Conservation (phyloP, 768 basidiomycete genomes). For the Russula compacta region DNA sequence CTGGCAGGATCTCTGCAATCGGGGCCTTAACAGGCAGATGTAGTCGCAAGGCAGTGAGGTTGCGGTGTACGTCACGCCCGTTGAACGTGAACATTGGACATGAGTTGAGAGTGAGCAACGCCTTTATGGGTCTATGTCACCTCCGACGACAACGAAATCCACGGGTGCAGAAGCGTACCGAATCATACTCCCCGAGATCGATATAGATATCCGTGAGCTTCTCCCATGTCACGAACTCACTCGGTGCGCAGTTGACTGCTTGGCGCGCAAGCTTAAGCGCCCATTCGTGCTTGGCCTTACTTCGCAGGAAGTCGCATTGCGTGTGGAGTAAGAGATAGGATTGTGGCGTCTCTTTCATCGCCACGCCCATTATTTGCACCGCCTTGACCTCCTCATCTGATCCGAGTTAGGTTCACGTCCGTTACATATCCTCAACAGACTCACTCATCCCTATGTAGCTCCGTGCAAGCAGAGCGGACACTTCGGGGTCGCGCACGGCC, state of each 20-base stretch:
- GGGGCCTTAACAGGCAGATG: slow-evolving; percentile 81
- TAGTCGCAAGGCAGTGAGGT: slow-evolving; percentile 66
- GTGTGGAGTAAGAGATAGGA: slow-evolving; percentile 91
- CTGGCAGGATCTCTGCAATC: slow-evolving; percentile 86
- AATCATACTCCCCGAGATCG: slow-evolving; percentile 79
- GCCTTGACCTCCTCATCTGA: slow-evolving; percentile 98
- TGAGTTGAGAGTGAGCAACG: slow-evolving; percentile 91
- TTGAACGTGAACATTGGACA: slow-evolving; percentile 99
- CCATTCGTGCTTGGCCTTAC: slow-evolving; percentile 80
- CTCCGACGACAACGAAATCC: neutral
- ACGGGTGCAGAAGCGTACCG: slow-evolving; percentile 27
- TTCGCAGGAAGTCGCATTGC: slow-evolving; percentile 88
- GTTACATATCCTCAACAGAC: slow-evolving; percentile 26
- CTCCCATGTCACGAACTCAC: slow-evolving; percentile 99
- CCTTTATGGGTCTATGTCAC: slow-evolving; percentile 29
- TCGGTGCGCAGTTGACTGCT: slow-evolving; percentile 96
- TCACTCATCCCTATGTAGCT: slow-evolving; percentile 96
- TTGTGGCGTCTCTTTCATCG: slow-evolving; percentile 79
- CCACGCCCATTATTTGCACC: slow-evolving; percentile 82
- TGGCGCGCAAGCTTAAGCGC: slow-evolving; percentile 86
- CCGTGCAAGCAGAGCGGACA: slow-evolving; percentile 75
- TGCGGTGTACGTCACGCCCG: slow-evolving; percentile 86
- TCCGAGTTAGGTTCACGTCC: neutral
- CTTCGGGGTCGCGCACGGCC: slow-evolving; percentile 77
- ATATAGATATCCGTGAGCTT: slow-evolving; percentile 94